phyloP scores from a whole-genome alignment of 306 rosid genomes.

The Castanospermum australe region DNA sequence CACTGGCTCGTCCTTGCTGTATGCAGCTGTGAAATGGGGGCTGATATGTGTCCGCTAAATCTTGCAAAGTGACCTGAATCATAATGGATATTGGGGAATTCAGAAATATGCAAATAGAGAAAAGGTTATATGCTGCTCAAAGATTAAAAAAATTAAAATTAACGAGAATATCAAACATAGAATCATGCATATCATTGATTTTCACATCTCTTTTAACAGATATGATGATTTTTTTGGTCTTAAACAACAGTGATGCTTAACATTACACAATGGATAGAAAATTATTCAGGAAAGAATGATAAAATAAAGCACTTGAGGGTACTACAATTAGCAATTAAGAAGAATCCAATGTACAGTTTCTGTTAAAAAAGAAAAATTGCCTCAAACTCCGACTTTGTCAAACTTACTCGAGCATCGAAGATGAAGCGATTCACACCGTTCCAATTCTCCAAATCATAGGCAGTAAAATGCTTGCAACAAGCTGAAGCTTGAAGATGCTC shows the following conservation, averaged over 20 bases:
- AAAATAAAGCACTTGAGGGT: background rate
- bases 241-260: background rate
- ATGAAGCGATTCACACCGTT: slow-evolving; percentile 60
- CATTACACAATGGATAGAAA: background rate
- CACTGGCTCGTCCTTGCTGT: slow-evolving; percentile 70
- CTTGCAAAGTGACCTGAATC: slow-evolving; percentile 74
- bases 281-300: background rate
- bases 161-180: background rate
- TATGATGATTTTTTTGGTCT: background rate
- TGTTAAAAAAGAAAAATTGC: background rate
- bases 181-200: background rate
- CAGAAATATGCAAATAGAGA: background rate
- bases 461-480: slow-evolving; percentile 94
- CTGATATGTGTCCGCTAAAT: slow-evolving; percentile 83
- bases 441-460: slow-evolving; percentile 91
- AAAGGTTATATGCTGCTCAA: too few species aligned
- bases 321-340: background rate
- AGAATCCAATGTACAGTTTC: too few species aligned
- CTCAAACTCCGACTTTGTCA: background rate
- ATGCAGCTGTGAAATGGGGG: slow-evolving; percentile 88
- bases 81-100: background rate
- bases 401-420: slow-evolving; percentile 71
- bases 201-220: background rate
- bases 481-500: slow-evolving; percentile 81
- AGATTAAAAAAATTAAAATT: too few species aligned